Conservation (phyloP, 2,329 filamentous ascomycete species). For the Didymella glomerata region DNA sequence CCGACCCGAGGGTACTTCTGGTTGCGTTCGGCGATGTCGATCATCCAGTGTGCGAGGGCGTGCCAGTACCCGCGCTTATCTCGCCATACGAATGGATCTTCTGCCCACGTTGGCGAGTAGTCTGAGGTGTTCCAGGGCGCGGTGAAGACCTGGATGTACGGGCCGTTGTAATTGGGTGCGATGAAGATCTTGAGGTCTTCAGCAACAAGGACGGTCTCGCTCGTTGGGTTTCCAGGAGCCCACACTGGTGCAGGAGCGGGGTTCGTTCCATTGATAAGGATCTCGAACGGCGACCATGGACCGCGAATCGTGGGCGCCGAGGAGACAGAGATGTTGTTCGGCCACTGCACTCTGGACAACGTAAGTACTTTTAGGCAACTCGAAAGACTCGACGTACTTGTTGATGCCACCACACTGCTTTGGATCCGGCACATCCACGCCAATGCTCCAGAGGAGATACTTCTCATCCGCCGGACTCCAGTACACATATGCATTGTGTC, state of each 20-base stretch:
- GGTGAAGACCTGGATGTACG: conserved; percentile 35
- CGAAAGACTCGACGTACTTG: conserved; percentile 5
- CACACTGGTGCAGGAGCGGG: conserved; percentile 55
- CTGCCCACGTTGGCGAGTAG: conserved; percentile 32
- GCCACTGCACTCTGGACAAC: conserved; percentile 17
- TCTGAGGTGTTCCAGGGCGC: conserved; percentile 34
- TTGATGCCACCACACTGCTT: conserved; percentile 24
- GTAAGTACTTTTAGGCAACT: neutral
- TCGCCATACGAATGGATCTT: conserved; percentile 51
- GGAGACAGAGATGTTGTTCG: conserved; percentile 34
- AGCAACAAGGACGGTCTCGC: conserved; percentile 45
- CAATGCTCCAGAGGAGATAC: conserved; percentile 59
- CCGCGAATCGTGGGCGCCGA: conserved; percentile 23
- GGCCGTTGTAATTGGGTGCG: conserved; percentile 36
- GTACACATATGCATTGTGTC: conserved; percentile 58
- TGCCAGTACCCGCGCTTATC: conserved; percentile 51
- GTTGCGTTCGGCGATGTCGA: conserved; percentile 38
- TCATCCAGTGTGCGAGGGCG: conserved; percentile 48
- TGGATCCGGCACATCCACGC: conserved; percentile 45
- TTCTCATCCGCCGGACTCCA: conserved; percentile 56
- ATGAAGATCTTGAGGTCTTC: conserved; percentile 52
- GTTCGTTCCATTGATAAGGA: conserved; percentile 51
- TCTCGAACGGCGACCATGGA: conserved; percentile 25
- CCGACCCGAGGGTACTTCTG: conserved; percentile 47
- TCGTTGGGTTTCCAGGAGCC: conserved; percentile 34